Percentiles rank a stretch among this genome's conserved stretches.
Evolutionary conservation across 202 grass and related monocot genomes (phyloP).

Genomic region (Cymbopogon flexuosus): DNA sequence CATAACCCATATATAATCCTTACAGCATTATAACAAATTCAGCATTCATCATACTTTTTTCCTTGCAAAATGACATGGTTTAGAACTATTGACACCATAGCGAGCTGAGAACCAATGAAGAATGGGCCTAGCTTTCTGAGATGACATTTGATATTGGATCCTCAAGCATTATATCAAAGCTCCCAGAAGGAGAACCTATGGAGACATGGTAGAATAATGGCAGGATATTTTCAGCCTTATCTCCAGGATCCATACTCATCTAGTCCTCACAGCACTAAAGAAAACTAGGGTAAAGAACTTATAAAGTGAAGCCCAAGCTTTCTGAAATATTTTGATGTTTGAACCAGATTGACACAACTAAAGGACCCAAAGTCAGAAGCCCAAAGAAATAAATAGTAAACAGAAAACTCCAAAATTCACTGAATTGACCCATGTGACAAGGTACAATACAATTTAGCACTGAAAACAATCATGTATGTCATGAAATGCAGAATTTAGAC

Average conservation of each 20-base stretch:
- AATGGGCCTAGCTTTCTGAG: too few species aligned
- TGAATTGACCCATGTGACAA: constrained; percentile 1
- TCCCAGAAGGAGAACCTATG: not conserved
- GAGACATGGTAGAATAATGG: constrained; percentile 18
- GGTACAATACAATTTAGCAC: not conserved
- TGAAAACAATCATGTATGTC: not conserved
- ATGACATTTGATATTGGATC: too few species aligned
- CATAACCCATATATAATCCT: constrained; percentile 4
- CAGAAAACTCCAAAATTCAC: constrained; percentile 17
- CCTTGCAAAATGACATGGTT: not conserved
- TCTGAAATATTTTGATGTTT: constrained; percentile 37
- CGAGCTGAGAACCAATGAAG: constrained; percentile 19
- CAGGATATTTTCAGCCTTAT: constrained; percentile 20
- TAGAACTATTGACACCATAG: constrained; percentile 24
- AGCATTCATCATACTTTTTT: not conserved
- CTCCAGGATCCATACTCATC: constrained; percentile 26
- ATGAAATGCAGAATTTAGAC: not conserved
- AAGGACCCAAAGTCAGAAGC: not conserved
- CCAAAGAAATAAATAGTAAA: constrained; percentile 22
- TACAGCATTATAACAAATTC: not conserved
- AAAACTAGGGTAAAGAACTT: constrained; percentile 13
- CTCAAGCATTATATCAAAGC: not conserved
- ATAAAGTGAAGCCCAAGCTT: not conserved
- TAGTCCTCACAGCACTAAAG: not conserved
- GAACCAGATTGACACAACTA: constrained; percentile 11